Base-by-base conservation (phyloP, 139 green algal genomes). In the Microglena sp. region DNA sequence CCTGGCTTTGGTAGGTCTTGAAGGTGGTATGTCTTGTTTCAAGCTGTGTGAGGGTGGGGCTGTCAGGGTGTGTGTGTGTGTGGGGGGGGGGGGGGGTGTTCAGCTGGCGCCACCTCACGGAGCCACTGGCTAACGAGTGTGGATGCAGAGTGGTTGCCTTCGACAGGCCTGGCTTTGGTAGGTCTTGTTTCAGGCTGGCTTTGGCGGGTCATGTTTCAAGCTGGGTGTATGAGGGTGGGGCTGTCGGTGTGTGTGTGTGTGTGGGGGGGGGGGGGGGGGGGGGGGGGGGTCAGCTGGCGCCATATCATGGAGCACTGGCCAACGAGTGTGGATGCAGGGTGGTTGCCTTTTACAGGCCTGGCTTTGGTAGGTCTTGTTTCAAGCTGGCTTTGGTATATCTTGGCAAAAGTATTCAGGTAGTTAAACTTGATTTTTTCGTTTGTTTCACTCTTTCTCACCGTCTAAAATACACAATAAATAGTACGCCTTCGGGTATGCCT, bases 61-160 rank as follows among this genome's bases (percentile, higher is more conserved):
- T n/a, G n/a, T n/a, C n/a, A n/a, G n/a, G n/a, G n/a, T n/a, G n/a
- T n/a, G n/a, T n/a, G n/a, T n/a, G n/a, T n/a, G n/a, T n/a, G n/a
- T n/a, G n/a, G n/a, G n/a, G n/a, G n/a, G 88, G 86, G 30, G 85
- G 79, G 6, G 88, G 86, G 1, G 73, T 80, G 21, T 92, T 92
- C 68, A 55, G 81, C 8, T 95, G 86, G 86, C 81, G 88, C 3
- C 81, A 92, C 55, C 44, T 95, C 1, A 82, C 89, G 80, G 74
- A 81, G 66, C 67, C 74, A 1, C 77, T 95, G 27, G 88, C 88
- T 0, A 35, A 77, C 28, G 63, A 79, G 22, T 73, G 60, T 34
- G 68, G 77, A 24, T 86, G 81, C 60, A 45, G 75, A 1, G 64
- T 72, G 2, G 55, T 78, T 1, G 63, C 72, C 22, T 68, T 86